Base-by-base conservation (phyloP, 2,329 filamentous ascomycete species). In the Aspergillus spinulosporus region DNA sequence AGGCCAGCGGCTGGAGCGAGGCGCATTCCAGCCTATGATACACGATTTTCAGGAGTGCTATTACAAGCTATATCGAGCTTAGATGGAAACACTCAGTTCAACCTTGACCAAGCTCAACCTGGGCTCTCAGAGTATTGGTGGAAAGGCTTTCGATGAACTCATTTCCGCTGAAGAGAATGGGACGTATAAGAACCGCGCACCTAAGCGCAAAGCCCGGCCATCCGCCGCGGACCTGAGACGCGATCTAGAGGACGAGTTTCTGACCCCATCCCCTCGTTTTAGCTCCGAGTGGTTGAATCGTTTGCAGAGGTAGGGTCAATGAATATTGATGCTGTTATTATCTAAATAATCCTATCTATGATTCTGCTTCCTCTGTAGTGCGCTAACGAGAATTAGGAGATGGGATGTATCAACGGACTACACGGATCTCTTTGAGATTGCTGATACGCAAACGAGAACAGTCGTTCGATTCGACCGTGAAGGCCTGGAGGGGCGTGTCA, bases 391-490 rank as follows among this genome's bases (percentile, higher is more conserved):
- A 4, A 37, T 37, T 56, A 82, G 80, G 64, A 79, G 86, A 71
- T 99, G 93, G 94, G 90, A 96, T 61, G 82, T 86, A 55, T 84
- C 90, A 3, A 83, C 86, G 39, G 88, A 96, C 66, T 89, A 92
- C 70, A 84, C 86, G n/a, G 86, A 91, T 55, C 82, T 97, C 14
- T 96, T 96, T 74, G 85, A 88, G 61, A 82, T 97, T 53, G 91
- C 92, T 1, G 90, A 92, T 3, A 95, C 93, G 0, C 94, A 97
- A 75, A 93, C 92, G 12, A 86, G 94, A 56, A 97, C 92, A n/a
- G 88, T 97, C 64, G 96, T 91, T 29, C 87, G 94, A 31, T 99
- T 99, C 72, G 88, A 87, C 44, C 84, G 94, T 53, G 91, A 96
- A 74, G 94, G 94, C 4, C 82, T 97, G 11, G 92, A 97, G 74